A percentile compares a stretch with the other conserved stretches of the same genome.
Evolutionary conservation across 495 filamentous ascomycete genomes (phyloP).

Genomic region (Xylaria curta): DNA sequence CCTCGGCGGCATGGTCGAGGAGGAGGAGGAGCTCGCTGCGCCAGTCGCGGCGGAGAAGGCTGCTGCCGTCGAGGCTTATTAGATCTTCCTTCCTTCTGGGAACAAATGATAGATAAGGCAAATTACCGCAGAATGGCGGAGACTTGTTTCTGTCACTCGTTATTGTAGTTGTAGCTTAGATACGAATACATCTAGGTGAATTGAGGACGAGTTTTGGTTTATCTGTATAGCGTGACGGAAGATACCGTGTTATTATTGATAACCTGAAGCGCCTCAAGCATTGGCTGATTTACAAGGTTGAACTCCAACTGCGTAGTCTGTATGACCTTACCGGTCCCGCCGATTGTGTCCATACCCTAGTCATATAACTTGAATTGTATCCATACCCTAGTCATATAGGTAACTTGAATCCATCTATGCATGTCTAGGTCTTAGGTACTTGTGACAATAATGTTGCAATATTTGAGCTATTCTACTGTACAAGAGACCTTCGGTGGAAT

Average conservation of each 20-base stretch:
- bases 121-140: neutral
- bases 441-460: too few species aligned
- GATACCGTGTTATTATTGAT: neutral
- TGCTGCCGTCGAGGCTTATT: constrained; percentile 24
- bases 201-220: neutral
- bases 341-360: neutral
- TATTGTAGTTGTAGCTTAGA: constrained; percentile 19
- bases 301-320: neutral
- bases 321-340: neutral
- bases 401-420: too few species aligned
- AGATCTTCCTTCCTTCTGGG: neutral
- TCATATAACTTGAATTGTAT: too few species aligned
- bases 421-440: too few species aligned
- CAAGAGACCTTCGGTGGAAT: too few species aligned
- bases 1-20: constrained; percentile 54
- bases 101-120: neutral
- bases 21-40: constrained; percentile 41
- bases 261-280: neutral
- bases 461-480: too few species aligned
- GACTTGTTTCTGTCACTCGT: constrained; percentile 15
- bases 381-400: too few species aligned
- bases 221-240: too few species aligned
- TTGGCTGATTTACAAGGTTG: neutral
- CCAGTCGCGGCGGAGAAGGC: neutral
- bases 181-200: constrained; percentile 10